Evolutionary conservation across 352 stramenopile species (phyloP).

Genomic region (Phytophthora sp.): DNA sequence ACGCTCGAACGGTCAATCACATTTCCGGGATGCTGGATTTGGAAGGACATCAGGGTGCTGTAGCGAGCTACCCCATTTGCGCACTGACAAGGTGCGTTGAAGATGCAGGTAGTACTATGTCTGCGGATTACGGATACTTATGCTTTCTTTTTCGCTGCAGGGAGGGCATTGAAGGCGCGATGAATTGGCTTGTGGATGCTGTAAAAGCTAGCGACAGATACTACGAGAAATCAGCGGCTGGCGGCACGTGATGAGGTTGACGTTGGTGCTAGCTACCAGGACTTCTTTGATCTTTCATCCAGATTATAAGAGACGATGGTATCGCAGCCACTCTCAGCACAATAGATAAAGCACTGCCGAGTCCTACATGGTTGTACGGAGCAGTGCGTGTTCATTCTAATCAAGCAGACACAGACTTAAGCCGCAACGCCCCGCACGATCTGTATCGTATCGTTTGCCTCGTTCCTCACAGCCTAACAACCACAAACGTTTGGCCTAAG

Average conservation of each 20-base stretch:
- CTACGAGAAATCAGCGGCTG: constrained; percentile 45
- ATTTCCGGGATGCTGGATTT: constrained; percentile 57
- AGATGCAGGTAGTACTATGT: background rate
- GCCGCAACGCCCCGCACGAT: constrained; percentile 1
- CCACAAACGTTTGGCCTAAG: constrained; percentile 17
- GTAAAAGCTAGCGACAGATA: constrained; percentile 79
- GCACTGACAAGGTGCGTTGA: constrained; percentile 55
- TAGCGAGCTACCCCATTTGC: constrained; percentile 63
- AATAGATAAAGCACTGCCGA: constrained; percentile 22
- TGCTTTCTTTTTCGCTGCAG: constrained; percentile 22
- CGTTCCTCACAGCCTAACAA: constrained; percentile 18
- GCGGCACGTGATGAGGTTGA: constrained; percentile 25
- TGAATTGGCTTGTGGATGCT: constrained; percentile 76
- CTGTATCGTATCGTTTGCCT: constrained; percentile 25
- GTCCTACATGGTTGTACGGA: background rate
- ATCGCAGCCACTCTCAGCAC: too few relatives aligned
- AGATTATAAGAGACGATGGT: too few relatives aligned
- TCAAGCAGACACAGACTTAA: constrained; percentile 4
- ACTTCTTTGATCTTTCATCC: constrained; percentile 1
- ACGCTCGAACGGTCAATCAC: constrained; percentile 43
- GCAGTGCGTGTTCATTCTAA: constrained; percentile 9
- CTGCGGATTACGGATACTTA: background rate
- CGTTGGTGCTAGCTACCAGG: background rate
- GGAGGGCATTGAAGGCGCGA: constrained; percentile 70
- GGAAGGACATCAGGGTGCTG: constrained; percentile 40